Base-by-base conservation (phyloP, 108 stramenopile genomes). In the Chaetoceros muelleri region DNA sequence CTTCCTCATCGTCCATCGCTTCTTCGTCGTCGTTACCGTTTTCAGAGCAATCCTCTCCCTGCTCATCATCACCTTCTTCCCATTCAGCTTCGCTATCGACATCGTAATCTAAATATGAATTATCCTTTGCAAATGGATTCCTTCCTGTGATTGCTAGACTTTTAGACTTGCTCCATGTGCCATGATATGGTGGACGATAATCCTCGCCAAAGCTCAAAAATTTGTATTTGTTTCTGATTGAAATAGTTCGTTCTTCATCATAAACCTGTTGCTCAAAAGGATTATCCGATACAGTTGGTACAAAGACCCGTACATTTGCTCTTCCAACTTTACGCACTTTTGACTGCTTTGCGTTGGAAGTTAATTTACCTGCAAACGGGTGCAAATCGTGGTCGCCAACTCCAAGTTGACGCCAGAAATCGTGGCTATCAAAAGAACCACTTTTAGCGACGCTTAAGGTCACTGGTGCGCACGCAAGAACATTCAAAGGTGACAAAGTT, bases 31-130 rank as follows among this genome's bases (percentile, higher is more conserved):
- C 75, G 24, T 68, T 70, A 2, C 69, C 78, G 28, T 75, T 82
- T 45, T 80, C 75, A 10, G 74, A 71, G 28, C 73, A 71, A 65
- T 88, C 85, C 52, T 88, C 86, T 5, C 86, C 90, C 44, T 81
- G 68, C 52, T 88, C 90, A 22, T 87, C 82, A 48, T 93, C 90
- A 20, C 81, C 93, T 62, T 88, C 84, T 66, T 88, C 88, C 93
- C 93, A 90, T 71, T 94, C 93, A 10, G 81, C 88, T 68, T 94
- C 93, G 53, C 89, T 90, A 58, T 94, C 93, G 20, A 80, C 67
- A 3, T 94, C 93, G 55, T 94, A 94, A 69, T 94, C 79, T 18
- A 90, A 61, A 57, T 56, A 60, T 20, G 60, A 44, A 19, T 69
- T 60, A 52, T 94, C 93, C 53, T 84, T 78, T 21, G 65, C 76